Base-by-base conservation (phyloP, 139 green algal genomes). In the Pleodorina starrii region DNA sequence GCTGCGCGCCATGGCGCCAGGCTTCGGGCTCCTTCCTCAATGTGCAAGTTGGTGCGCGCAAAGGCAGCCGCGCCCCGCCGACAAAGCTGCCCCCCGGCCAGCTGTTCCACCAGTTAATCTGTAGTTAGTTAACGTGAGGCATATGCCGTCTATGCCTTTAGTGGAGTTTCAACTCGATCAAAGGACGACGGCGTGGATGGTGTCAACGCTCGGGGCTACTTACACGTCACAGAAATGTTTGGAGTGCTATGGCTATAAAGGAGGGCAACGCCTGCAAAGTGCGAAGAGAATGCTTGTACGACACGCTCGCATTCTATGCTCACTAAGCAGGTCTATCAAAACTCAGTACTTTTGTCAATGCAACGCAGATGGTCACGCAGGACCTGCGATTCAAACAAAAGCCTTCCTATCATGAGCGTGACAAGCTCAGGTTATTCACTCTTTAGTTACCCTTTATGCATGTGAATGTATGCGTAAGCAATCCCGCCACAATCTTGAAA, bases 1-100 rank as follows among this genome's bases (percentile, higher is more conserved):
- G 44, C 90, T 94, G 32, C 91, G 74, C 35, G 91, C 90, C 91
- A 92, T 93, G 25, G 32, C 74, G 43, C 42, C n/a, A 46, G 10
- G 44, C 74, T 80, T 16, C 14, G 27, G 10, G 72, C 7, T 35
- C 40, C 72, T 21, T 80, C 38, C 43, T 80, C 38, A 80, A 54
- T 59, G 35, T 54, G 40, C 72, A 48, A 76, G 68, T 44, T 51
- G 40, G 72, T 80, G 72, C 72, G 72, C 72, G 72, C 69, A 48
- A 57, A 59, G 42, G 72, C 72, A 48, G 27, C 72, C 72, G 72
- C 72, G 72, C 72, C 72, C 72, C 69, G 35, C 40, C 40, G 72
- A 21, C 5, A 54, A 40, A 11, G 40, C 72, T 40, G 40, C 27
- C 43, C 42, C 72, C 19, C 40, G 12, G 72, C 40, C 72, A 80